A percentile compares a stretch with the other conserved stretches of the same genome.
These are phyloP conservation scores for Saturnispora quitensis DNA, from an alignment of 805 yeast species.

Conservation along the genomic window DNA sequence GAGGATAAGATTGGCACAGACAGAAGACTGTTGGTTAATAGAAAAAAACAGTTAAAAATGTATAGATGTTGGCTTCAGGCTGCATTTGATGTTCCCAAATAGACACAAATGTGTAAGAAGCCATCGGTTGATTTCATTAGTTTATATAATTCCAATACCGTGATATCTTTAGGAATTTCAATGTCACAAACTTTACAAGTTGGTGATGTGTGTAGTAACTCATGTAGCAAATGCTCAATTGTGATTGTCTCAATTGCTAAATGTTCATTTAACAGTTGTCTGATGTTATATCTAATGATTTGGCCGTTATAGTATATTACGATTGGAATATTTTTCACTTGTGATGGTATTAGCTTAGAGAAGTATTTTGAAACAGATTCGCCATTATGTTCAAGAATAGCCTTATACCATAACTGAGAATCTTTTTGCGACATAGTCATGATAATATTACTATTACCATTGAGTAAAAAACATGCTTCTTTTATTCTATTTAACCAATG, in stretches of 20 bases:
- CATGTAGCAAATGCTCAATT: not conserved
- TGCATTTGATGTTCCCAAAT: slow-evolving; percentile 42
- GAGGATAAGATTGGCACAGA: slow-evolving; percentile 81
- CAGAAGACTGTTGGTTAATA: slow-evolving; percentile 79
- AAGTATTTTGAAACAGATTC: slow-evolving; percentile 17
- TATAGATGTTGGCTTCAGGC: slow-evolving; percentile 96
- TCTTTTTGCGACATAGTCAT: slow-evolving; percentile 65
- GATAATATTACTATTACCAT: slow-evolving; percentile 72
- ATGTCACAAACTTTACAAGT: slow-evolving; percentile 44
- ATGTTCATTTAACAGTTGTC: not conserved
- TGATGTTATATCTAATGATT: not conserved
- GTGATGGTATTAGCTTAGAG: slow-evolving; percentile 23
- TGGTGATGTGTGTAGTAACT: not conserved
- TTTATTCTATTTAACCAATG: slow-evolving; percentile 74
- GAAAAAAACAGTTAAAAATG: slow-evolving; percentile 91
- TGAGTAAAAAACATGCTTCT: slow-evolving; percentile 66
- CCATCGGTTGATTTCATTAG: slow-evolving; percentile 51
- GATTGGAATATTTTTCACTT: slow-evolving; percentile 37
- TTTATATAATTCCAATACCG: slow-evolving; percentile 37
- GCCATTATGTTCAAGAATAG: slow-evolving; percentile 24
- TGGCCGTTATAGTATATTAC: slow-evolving; percentile 28
- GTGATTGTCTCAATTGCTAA: not conserved
- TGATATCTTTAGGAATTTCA: slow-evolving; percentile 34
- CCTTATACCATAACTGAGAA: slow-evolving; percentile 47
- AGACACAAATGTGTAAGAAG: slow-evolving; percentile 44